Evolutionary conservation across 208 protist genomes (phyloP).

Genomic region (Crithidia expoeki): DNA sequence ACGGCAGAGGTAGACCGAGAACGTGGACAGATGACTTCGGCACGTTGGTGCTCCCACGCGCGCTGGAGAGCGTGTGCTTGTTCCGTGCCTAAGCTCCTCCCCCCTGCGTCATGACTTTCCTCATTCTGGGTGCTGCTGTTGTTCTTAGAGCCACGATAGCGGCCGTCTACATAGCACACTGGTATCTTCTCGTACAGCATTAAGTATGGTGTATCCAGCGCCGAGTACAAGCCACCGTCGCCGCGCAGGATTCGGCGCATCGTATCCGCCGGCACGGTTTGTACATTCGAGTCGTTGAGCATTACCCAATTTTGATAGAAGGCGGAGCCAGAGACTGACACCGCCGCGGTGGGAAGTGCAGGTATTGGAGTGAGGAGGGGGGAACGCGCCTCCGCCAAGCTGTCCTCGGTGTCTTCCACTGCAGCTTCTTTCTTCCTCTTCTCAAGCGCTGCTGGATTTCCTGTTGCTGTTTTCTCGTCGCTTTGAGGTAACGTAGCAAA

Average conservation of each 20-base stretch:
- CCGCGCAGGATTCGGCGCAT: conserved; percentile 45
- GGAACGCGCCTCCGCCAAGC: conserved; percentile 1
- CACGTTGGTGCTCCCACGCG: neutral
- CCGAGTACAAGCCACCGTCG: conserved; percentile 39
- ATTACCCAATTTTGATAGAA: conserved; percentile 52
- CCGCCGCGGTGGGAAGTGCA: neutral
- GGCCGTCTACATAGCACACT: conserved; percentile 6
- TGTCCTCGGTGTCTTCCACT: neutral
- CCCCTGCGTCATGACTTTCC: neutral
- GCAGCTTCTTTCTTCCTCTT: neutral
- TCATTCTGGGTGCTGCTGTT: too few species aligned
- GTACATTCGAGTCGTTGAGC: conserved; percentile 63
- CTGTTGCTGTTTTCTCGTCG: too few species aligned
- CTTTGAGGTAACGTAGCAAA: too few species aligned
- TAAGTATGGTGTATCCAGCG: conserved; percentile 62
- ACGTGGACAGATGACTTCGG: neutral
- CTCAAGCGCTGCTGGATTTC: neutral
- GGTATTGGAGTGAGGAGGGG: conserved; percentile 4
- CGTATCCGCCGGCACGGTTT: conserved; percentile 22
- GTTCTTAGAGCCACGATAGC: neutral
- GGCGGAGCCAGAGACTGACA: conserved; percentile 14
- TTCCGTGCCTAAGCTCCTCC: neutral
- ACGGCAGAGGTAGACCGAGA: neutral
- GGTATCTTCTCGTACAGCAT: conserved; percentile 57
- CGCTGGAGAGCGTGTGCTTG: neutral